These are phyloP conservation scores for Eimeria acervulina DNA, from an alignment of 169 alveolate species.

Conservation along the genomic window DNA sequence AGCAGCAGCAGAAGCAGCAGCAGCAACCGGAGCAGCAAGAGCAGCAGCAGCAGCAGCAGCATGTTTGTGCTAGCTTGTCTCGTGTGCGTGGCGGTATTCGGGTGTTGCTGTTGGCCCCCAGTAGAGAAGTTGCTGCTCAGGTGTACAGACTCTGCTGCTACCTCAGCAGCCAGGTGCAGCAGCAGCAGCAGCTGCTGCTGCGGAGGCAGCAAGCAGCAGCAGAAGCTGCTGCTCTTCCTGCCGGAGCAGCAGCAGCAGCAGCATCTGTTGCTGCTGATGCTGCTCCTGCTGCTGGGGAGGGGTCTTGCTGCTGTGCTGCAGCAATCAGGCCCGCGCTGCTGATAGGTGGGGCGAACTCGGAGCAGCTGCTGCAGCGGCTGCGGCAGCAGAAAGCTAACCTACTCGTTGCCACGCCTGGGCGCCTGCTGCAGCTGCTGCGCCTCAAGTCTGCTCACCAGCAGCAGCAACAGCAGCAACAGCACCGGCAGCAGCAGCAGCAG, in stretches of 20 bases:
- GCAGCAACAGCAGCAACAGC: neutral
- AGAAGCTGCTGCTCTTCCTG: constrained; percentile 4
- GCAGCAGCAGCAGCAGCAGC: too few species aligned
- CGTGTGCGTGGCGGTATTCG: constrained; percentile 6
- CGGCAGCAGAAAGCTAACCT: neutral
- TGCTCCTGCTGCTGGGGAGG: neutral
- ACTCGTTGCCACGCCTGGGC: constrained; percentile 61
- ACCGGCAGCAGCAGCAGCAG: constrained; percentile 1
- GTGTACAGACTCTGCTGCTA: constrained; percentile 37
- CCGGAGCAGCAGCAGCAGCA: too few species aligned
- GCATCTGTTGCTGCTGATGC: neutral
- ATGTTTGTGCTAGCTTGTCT: neutral
- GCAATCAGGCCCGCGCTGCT: constrained; percentile 49
- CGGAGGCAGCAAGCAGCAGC: too few species aligned
- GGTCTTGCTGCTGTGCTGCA: constrained; percentile 20
- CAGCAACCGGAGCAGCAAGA: neutral
- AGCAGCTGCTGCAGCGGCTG: too few species aligned
- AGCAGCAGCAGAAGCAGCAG: neutral
- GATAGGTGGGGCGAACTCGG: constrained; percentile 65
- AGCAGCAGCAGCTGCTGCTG: too few species aligned
- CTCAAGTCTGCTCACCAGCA: neutral
- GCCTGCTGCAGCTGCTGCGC: constrained; percentile 46
- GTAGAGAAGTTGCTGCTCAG: constrained; percentile 80
- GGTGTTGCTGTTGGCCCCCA: constrained; percentile 75
- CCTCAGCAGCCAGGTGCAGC: neutral